These are phyloP conservation scores for Boletus edulis DNA, from an alignment of 768 basidiomycete genomes.

Conservation along the genomic window DNA sequence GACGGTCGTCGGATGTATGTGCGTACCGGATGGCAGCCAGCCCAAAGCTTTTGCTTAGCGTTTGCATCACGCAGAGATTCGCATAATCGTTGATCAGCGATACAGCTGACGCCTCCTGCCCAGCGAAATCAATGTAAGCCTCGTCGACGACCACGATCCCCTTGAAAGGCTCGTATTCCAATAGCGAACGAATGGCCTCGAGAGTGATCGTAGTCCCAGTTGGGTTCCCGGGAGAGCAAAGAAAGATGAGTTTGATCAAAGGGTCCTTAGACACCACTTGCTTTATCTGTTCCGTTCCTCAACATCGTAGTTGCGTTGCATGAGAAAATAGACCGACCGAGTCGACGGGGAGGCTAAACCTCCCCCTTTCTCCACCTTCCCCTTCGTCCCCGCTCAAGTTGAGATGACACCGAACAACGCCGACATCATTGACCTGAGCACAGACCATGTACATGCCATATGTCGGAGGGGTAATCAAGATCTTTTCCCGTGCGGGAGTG, in stretches of 20 bases:
- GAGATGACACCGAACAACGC: slow-evolving; percentile 72
- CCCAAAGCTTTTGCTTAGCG: slow-evolving; percentile 94
- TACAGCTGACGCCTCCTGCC: slow-evolving; percentile 57
- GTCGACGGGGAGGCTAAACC: slow-evolving; percentile 73
- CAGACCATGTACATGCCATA: slow-evolving; percentile 98
- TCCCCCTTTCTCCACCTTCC: slow-evolving; percentile 68
- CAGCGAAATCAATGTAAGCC: slow-evolving; percentile 94
- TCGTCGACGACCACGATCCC: slow-evolving; percentile 95
- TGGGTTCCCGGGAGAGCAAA: slow-evolving; percentile 97
- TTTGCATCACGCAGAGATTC: slow-evolving; percentile 95
- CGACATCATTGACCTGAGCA: slow-evolving; percentile 93
- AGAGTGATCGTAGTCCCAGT: slow-evolving; percentile 86
- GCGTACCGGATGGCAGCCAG: slow-evolving; percentile 87
- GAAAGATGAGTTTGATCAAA: slow-evolving; percentile 85
- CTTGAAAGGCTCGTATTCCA: slow-evolving; percentile 80
- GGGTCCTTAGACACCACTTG: slow-evolving; percentile 64
- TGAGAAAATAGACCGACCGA: slow-evolving; percentile 48
- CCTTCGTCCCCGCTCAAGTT: slow-evolving; percentile 56
- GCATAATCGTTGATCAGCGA: slow-evolving; percentile 74
- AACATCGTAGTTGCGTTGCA: neutral
- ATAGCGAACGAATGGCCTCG: slow-evolving; percentile 58
- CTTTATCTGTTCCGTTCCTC: slow-evolving; percentile 57
- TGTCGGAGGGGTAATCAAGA: slow-evolving; percentile 89
- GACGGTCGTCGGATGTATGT: neutral
- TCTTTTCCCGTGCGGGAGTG: slow-evolving; percentile 72